A percentile compares a stretch with the other conserved stretches of the same genome.
Evolutionary conservation across 306 rosid genomes (phyloP).

Genomic region (Spatholobus suberectus): DNA sequence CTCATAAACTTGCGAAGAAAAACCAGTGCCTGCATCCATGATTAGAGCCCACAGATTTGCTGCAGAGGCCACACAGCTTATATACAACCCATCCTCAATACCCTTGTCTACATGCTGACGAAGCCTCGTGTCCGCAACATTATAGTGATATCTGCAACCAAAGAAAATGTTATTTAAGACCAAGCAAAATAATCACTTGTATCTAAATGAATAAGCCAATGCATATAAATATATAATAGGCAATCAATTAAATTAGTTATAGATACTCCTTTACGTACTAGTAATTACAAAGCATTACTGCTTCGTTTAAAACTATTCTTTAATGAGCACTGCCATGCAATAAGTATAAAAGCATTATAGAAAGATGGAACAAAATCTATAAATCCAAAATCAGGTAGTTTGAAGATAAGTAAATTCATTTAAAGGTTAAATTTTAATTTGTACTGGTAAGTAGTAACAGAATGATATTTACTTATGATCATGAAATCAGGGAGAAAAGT

Average conservation of each 20-base stretch:
- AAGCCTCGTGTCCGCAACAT: conserved; percentile 87
- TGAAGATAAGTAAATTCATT: background rate
- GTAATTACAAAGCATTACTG: background rate
- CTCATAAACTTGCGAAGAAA: conserved; percentile 89
- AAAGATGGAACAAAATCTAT: conserved; percentile 1
- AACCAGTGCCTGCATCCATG: conserved; percentile 96
- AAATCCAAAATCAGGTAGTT: conserved; percentile 23
- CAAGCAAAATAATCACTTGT: conserved; percentile 35
- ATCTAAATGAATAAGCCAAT: conserved; percentile 28
- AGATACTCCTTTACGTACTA: conserved; percentile 11
- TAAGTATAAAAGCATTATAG: background rate
- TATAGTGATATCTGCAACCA: conserved; percentile 83
- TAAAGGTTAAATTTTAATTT: background rate
- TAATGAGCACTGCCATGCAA: background rate
- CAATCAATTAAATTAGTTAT: conserved; percentile 8
- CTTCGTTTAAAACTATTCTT: conserved; percentile 15
- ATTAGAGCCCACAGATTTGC: conserved; percentile 86
- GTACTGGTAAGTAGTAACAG: background rate
- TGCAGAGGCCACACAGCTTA: conserved; percentile 88
- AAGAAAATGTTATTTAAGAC: conserved; percentile 34
- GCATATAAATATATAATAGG: conserved; percentile 19
- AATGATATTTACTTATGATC: background rate
- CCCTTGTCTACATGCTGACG: conserved; percentile 94
- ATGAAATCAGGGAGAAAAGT: background rate
- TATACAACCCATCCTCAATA: conserved; percentile 87